These are phyloP conservation scores for Penicillium ochrochloron DNA, from an alignment of 495 filamentous ascomycete genomes.

Conservation along the genomic window DNA sequence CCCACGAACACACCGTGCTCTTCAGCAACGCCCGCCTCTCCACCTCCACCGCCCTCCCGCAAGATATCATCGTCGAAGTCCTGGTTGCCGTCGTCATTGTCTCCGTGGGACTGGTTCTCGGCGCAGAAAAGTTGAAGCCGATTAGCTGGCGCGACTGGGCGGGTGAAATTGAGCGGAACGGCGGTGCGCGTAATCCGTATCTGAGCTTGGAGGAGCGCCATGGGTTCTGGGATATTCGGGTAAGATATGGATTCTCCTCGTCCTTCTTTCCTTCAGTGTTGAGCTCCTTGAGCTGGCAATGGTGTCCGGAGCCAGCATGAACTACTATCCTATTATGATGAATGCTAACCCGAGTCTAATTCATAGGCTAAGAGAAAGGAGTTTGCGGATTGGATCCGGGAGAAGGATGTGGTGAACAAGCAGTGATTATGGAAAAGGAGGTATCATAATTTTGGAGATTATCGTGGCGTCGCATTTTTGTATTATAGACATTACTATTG, in stretches of 20 bases:
- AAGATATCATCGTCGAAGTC: constrained; percentile 71
- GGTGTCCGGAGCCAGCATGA: constrained; percentile 5
- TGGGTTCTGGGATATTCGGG: constrained; percentile 72
- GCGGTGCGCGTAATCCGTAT: constrained; percentile 56
- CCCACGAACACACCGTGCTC: constrained; percentile 78
- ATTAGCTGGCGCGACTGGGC: constrained; percentile 86
- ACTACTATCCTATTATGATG: neutral
- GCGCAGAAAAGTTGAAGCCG: constrained; percentile 70
- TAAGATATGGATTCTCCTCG: constrained; percentile 48
- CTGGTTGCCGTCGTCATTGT: constrained; percentile 66
- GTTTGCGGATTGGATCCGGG: constrained; percentile 74
- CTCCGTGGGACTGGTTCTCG: constrained; percentile 72
- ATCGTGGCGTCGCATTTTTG: constrained; percentile 19
- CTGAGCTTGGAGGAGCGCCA: constrained; percentile 60
- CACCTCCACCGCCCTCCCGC: constrained; percentile 52
- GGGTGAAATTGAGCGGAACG: constrained; percentile 76
- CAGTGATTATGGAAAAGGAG: constrained; percentile 23
- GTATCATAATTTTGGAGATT: neutral
- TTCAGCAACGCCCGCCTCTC: constrained; percentile 60
- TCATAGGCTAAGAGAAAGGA: constrained; percentile 73
- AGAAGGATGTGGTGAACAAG: constrained; percentile 36
- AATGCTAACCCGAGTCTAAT: constrained; percentile 15
- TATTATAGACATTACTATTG: constrained; percentile 28
- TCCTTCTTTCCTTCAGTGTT: constrained; percentile 30
- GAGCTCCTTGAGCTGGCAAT: neutral